Conservation (phyloP, 768 basidiomycete genomes). For the Naematelia encephala region DNA sequence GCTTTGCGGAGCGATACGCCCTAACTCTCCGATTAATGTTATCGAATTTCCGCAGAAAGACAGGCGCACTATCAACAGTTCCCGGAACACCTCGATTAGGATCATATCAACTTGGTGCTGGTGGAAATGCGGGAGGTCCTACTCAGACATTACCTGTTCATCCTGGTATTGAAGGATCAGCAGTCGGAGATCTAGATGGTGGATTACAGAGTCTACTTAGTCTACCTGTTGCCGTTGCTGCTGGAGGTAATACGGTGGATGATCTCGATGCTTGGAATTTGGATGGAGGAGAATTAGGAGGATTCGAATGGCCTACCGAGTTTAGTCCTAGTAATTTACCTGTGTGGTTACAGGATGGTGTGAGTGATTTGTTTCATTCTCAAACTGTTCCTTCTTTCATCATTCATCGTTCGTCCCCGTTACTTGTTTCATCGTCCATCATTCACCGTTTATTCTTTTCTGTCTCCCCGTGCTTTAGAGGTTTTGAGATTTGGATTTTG, state of each 20-base stretch:
- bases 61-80: conserved; percentile 58
- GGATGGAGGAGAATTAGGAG: conserved; percentile 75
- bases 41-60: conserved; percentile 81
- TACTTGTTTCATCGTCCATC: too few species aligned
- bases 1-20: conserved; percentile 90
- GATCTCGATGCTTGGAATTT: conserved; percentile 19
- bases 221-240: conserved; percentile 9
- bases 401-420: too few species aligned
- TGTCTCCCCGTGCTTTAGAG: not conserved
- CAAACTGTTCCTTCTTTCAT: not conserved
- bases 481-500: too few species aligned
- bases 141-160: conserved; percentile 4
- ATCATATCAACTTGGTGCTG: not conserved
- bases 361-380: conserved; percentile 50
- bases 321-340: conserved; percentile 80
- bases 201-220: conserved; percentile 40
- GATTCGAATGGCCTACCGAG: conserved; percentile 61
- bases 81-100: conserved; percentile 39
- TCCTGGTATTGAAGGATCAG: conserved; percentile 1
- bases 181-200: conserved; percentile 21
- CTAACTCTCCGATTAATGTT: conserved; percentile 89
- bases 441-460: not conserved
- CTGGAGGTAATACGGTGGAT: not conserved
- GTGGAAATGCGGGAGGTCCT: too few species aligned
- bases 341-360: conserved; percentile 88